Conservation (phyloP, 2,329 filamentous ascomycete species). For the Endoconidiophora laricicola region DNA sequence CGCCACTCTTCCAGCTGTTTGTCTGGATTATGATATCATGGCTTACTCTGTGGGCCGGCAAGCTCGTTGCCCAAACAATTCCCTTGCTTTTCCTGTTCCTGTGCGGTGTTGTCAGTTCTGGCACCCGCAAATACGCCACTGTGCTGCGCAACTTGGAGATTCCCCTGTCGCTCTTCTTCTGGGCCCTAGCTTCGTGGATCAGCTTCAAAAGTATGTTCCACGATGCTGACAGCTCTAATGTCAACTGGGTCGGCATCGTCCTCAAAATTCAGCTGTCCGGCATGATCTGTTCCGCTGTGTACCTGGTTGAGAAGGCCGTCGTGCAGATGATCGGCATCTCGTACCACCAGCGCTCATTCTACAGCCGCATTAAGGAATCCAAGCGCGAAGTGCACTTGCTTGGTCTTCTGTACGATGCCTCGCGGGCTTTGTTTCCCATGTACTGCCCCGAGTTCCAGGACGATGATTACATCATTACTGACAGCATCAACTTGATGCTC, state of each 20-base stretch:
- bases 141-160: slow-evolving; percentile 49
- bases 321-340: slow-evolving; percentile 73
- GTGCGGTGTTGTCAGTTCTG: slow-evolving; percentile 50
- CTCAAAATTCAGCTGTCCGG: slow-evolving; percentile 49
- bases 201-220: slow-evolving; percentile 42
- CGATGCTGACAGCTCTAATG: slow-evolving; percentile 18
- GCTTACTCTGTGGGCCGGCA: slow-evolving; percentile 50
- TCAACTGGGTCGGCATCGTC: slow-evolving; percentile 41
- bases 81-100: slow-evolving; percentile 51
- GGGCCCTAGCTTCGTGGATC: slow-evolving; percentile 45
- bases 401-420: slow-evolving; percentile 77
- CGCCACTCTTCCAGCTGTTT: slow-evolving; percentile 44
- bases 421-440: slow-evolving; percentile 72
- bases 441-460: slow-evolving; percentile 83
- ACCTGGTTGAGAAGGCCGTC: slow-evolving; percentile 60
- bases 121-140: slow-evolving; percentile 52
- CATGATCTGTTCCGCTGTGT: slow-evolving; percentile 51
- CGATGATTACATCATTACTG: slow-evolving; percentile 83
- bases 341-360: slow-evolving; percentile 73
- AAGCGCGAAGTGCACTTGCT: slow-evolving; percentile 75
- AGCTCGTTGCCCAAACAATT: slow-evolving; percentile 43
- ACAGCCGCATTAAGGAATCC: slow-evolving; percentile 68
- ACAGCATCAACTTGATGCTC: slow-evolving; percentile 57
- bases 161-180: slow-evolving; percentile 51
- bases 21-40: slow-evolving; percentile 54